Evolutionary conservation across 2,329 filamentous ascomycete species (phyloP), one percentile per base, ranked within the genome.

Genomic region (Hirsutella thompsonii): DNA sequence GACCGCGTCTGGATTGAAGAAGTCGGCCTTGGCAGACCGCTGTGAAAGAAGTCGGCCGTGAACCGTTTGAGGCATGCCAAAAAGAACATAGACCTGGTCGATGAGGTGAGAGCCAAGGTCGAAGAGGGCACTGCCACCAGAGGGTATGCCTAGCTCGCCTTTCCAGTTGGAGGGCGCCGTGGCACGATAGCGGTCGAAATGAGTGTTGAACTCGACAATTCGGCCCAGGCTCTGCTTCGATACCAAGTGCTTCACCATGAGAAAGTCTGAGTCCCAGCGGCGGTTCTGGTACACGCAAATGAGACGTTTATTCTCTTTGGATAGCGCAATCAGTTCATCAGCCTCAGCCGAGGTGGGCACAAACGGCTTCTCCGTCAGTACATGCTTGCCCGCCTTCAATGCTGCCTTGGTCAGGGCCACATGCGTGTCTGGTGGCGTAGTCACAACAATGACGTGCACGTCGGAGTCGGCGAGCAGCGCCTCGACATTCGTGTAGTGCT

Each of bases 331-430:
- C 6, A 90, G 72, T 49, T 74, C 62, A 28, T 75, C 68, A 10
- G 83, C 83, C 60, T 89, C 79, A 43, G 73, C 67, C 2, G 73
- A 67, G 2, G 79, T 83, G 18, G 83, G 80, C 11, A 85, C 82
- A 56, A 90, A 90, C 2, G 85, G 85, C 66, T 90, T 90, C 66
- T 90, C 85, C 38, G 83, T 81, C 40, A 90, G 67, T 20, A 89
- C 81, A 58, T 90, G 80, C 66, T 89, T 89, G 50, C 80, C 79
- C 9, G 72, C 67, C 54, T 81, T 69, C 37, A 90, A 67, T 0
- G 81, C 79, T 39, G 72, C 59, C 57, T 77, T 78, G 29, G 76
- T 67, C 50, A 88, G 67, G 14, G 67, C 57, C 54, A 77, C 83
- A 64, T 90, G 85, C 10, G 76, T 79, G 46, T 80, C 70, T 1